Percentiles rank a stretch among this genome's conserved stretches.
phyloP scores from a whole-genome alignment of 2,329 filamentous ascomycete genomes.

The Fusarium sp. region DNA sequence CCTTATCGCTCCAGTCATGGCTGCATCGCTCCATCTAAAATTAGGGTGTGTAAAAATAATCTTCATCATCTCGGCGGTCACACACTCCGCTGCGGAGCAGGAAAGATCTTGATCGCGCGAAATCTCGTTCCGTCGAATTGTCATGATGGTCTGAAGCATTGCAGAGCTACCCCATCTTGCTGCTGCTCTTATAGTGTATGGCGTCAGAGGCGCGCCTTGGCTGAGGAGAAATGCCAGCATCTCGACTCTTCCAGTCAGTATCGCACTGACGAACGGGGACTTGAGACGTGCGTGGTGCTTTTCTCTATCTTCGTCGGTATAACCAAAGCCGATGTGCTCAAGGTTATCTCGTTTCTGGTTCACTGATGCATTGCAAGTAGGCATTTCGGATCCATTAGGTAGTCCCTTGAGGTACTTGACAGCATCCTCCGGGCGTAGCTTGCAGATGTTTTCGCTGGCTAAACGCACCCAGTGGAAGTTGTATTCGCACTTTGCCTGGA shows the following conservation, averaged over 20 bases:
- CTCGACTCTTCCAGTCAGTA: slow-evolving; percentile 28
- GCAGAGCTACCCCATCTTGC: slow-evolving; percentile 21
- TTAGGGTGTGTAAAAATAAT: slow-evolving; percentile 17
- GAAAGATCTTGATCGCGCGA: slow-evolving; percentile 30
- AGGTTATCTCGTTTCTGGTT: slow-evolving; percentile 11
- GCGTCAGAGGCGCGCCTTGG: slow-evolving; percentile 17
- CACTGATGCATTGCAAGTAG: not conserved
- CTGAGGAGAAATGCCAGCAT: slow-evolving; percentile 33
- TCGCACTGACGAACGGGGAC: slow-evolving; percentile 26
- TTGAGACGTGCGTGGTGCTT: slow-evolving; percentile 31
- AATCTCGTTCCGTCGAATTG: slow-evolving; percentile 23
- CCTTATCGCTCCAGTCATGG: slow-evolving; percentile 24
- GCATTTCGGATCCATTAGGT: slow-evolving; percentile 33
- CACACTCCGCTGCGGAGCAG: slow-evolving; percentile 25
- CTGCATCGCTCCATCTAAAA: slow-evolving; percentile 28
- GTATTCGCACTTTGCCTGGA: slow-evolving; percentile 39
- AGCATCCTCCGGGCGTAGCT: slow-evolving; percentile 37
- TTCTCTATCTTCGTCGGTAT: slow-evolving; percentile 30
- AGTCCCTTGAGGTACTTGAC: slow-evolving; percentile 33
- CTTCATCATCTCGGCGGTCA: slow-evolving; percentile 21
- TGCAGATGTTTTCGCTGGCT: slow-evolving; percentile 39
- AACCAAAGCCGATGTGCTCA: slow-evolving; percentile 22
- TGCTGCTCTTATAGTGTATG: slow-evolving; percentile 29
- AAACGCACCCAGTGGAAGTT: slow-evolving; percentile 46
- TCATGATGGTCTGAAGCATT: slow-evolving; percentile 31